These are phyloP conservation scores for Boletus sp. DNA, from an alignment of 1,284 basidiomycete genomes.

Conservation along the genomic window DNA sequence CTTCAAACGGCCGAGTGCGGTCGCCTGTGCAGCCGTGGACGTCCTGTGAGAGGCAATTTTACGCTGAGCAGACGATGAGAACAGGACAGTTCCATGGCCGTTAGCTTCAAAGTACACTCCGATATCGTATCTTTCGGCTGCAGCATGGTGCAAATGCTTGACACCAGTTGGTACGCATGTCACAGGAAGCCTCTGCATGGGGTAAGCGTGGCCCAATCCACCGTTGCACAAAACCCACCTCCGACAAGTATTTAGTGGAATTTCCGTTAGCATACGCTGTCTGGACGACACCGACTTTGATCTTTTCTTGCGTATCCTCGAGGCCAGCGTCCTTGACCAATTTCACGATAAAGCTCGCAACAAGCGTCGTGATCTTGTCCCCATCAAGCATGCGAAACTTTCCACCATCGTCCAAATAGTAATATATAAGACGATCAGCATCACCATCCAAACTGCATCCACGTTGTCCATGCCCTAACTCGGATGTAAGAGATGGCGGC, in stretches of 20 bases:
- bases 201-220: not conserved
- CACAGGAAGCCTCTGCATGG: conserved; percentile 77
- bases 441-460: conserved; percentile 96
- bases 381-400: conserved; percentile 94
- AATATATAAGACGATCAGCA: conserved; percentile 96
- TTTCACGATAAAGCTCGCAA: conserved; percentile 90
- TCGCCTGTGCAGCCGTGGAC: conserved; percentile 74
- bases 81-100: conserved; percentile 96
- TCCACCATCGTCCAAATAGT: conserved; percentile 76
- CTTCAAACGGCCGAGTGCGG: conserved; percentile 72
- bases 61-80: conserved; percentile 72
- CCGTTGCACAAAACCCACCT: conserved; percentile 43
- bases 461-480: conserved; percentile 66
- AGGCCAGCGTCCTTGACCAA: conserved; percentile 83
- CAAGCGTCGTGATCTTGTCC: conserved; percentile 96
- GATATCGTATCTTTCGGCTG: conserved; percentile 82
- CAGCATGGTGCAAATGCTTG: conserved; percentile 97
- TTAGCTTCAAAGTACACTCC: conserved; percentile 99
- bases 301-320: conserved; percentile 42
- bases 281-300: conserved; percentile 92
- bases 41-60: conserved; percentile 64
- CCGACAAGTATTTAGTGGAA: conserved; percentile 88
- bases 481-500: conserved; percentile 66
- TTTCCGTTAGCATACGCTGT: conserved; percentile 99
- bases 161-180: conserved; percentile 96